Conservation (phyloP, 2,329 filamentous ascomycete genomes). For the Colletotrichum sp. region DNA sequence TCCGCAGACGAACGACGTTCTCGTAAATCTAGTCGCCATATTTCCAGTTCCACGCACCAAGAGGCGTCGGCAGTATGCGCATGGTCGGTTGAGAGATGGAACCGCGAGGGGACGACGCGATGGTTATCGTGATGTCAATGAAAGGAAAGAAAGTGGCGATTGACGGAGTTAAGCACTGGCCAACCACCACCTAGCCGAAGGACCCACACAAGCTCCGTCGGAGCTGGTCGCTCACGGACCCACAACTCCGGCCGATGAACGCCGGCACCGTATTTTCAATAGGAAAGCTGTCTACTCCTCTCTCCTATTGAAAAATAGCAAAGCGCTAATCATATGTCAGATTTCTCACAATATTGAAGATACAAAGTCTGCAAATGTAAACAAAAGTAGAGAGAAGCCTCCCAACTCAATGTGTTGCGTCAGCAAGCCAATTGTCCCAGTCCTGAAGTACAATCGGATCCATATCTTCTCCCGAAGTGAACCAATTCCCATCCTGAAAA, state of each 20-base stretch:
- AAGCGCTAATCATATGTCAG: not conserved
- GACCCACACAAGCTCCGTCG: not conserved
- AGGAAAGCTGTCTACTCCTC: not conserved
- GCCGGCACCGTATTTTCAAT: not conserved
- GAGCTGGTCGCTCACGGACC: not conserved
- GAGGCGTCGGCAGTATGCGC: not conserved
- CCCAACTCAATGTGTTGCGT: not conserved
- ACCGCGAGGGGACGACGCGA: not conserved
- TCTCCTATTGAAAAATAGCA: not conserved
- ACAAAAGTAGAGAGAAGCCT: not conserved
- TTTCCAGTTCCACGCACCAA: not conserved
- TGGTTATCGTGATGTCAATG: conserved; percentile 16
- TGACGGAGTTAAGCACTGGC: conserved; percentile 18
- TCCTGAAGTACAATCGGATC: not conserved
- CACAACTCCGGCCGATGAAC: not conserved
- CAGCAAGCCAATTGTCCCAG: not conserved
- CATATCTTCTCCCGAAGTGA: not conserved
- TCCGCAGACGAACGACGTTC: not conserved
- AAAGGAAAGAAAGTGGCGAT: conserved; percentile 12
- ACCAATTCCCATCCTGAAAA: not conserved
- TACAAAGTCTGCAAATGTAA: not conserved
- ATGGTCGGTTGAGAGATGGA: not conserved
- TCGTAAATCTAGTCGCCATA: conserved; percentile 12
- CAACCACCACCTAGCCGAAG: not conserved
- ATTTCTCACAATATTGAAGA: not conserved